Base-by-base conservation (phyloP, 2,329 filamentous ascomycete species). In the Colletotrichum sp. region DNA sequence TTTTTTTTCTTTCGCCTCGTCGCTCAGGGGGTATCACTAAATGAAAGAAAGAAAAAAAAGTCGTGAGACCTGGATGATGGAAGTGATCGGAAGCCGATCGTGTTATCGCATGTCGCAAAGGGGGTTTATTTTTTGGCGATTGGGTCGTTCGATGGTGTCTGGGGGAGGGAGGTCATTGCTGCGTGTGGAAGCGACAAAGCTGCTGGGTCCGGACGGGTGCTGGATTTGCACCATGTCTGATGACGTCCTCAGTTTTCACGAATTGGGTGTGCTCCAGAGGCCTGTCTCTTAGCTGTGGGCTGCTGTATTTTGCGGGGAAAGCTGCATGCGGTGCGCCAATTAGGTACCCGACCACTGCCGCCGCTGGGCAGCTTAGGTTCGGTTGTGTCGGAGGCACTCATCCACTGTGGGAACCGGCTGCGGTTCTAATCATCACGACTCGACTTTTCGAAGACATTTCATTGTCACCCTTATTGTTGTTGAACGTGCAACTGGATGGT, bases 231-330 rank as follows among this genome's bases (percentile, higher is more conserved):
- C 74, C 48, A 59, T 63, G 69, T 44, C 69, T 76, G 74, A 76
- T 76, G 74, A 76, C 74, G 74, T 76, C 74, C 74, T 76, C 34
- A 69, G 59, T 76, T 76, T 74, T 74, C 48, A 76, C 70, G 28
- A 69, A 74, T 74, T 74, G 64, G 72, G 66, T 22, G 48, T 60
- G 48, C 27, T 39, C 25, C 65, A 52, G 65, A 59, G 27, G 44
- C 68, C 67, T 55, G 72, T 19, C 28, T 27, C 25, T 13, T 13
- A 65, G 73, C 70, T 75, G 70, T 64, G 60, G 67, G 73, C 75
- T 77, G 27, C 67, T 68, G 27, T 60, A 60, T 77, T 76, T 27
- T 77, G 75, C 75, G 75, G 75, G 75, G 75, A 76, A 76, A 70
- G 68, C 72, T 77, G 72, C 44, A 75, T 76, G 75, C 66, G 72